These are phyloP conservation scores for Coemansia sp. DNA, from an alignment of 192 early-diverging fungal species.

Conservation along the genomic window DNA sequence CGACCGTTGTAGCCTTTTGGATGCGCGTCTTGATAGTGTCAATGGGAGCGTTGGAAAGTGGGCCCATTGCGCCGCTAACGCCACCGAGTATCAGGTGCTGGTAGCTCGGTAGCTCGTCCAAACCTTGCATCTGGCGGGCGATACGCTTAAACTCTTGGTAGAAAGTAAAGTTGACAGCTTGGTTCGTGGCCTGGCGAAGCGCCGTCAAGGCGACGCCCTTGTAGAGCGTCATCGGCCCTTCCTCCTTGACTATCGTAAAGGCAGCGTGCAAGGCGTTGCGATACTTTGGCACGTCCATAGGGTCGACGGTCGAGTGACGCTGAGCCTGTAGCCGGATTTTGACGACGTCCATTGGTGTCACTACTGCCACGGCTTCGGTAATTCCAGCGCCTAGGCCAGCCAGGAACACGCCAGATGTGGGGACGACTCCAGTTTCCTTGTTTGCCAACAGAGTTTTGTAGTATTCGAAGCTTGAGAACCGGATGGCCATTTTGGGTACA, in stretches of 20 bases:
- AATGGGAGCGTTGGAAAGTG: slow-evolving; percentile 94
- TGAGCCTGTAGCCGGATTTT: slow-evolving; percentile 98
- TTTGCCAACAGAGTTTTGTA: slow-evolving; percentile 84
- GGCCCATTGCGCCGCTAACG: slow-evolving; percentile 88
- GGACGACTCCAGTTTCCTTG: slow-evolving; percentile 63
- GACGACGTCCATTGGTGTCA: slow-evolving; percentile 99
- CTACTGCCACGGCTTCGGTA: slow-evolving; percentile 92
- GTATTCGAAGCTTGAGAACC: slow-evolving; percentile 93
- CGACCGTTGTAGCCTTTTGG: slow-evolving; percentile 73
- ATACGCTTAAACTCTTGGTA: slow-evolving; percentile 91
- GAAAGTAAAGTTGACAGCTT: slow-evolving; percentile 98
- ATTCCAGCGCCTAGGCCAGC: slow-evolving; percentile 91
- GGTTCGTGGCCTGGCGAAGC: slow-evolving; percentile 94
- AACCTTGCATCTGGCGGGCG: slow-evolving; percentile 67
- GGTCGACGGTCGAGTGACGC: slow-evolving; percentile 94
- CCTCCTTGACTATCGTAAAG: slow-evolving; percentile 89
- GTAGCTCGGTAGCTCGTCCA: slow-evolving; percentile 82
- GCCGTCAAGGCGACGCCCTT: slow-evolving; percentile 94
- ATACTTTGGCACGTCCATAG: slow-evolving; percentile 95
- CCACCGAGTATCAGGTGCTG: slow-evolving; percentile 90
- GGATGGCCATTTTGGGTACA: slow-evolving; percentile 99
- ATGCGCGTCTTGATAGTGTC: slow-evolving; percentile 99
- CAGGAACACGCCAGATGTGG: slow-evolving; percentile 69
- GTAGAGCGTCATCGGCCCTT: slow-evolving; percentile 85
- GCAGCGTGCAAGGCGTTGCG: slow-evolving; percentile 91